Percentiles rank a stretch among this genome's conserved stretches.
phyloP scores from a whole-genome alignment of 1,284 basidiomycete species.

The Apiotrichum porosum region DNA sequence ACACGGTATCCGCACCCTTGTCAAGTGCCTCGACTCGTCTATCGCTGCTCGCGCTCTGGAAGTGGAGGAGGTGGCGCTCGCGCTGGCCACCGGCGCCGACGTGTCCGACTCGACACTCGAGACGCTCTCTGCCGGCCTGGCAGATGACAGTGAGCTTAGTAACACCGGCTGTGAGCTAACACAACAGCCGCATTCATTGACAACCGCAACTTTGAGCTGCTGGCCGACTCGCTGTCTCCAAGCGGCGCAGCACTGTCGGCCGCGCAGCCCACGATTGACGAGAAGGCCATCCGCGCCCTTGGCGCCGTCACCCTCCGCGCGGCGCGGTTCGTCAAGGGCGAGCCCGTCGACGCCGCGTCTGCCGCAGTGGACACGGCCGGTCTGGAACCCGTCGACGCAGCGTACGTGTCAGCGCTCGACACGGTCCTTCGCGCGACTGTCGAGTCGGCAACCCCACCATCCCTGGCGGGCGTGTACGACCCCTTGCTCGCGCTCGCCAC shows the following conservation, averaged over 20 bases:
- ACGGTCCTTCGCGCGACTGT: slow-evolving; percentile 1
- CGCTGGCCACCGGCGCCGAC: slow-evolving; percentile 6
- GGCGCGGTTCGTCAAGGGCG: slow-evolving; percentile 2
- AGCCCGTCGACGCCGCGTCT: background rate
- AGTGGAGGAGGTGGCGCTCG: slow-evolving; percentile 23
- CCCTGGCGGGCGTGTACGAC: slow-evolving; percentile 1
- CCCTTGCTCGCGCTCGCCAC: background rate
- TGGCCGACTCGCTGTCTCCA: background rate
- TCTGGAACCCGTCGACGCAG: background rate
- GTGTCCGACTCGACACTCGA: background rate
- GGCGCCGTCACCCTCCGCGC: slow-evolving; percentile 2
- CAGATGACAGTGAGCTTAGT: background rate
- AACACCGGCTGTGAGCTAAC: background rate
- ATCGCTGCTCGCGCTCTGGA: slow-evolving; percentile 17
- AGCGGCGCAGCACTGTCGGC: background rate
- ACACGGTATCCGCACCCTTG: slow-evolving; percentile 26
- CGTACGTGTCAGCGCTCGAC: slow-evolving; percentile 3
- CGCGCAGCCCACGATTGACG: slow-evolving; percentile 1
- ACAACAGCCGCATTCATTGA: slow-evolving; percentile 7
- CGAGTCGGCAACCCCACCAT: too few relatives aligned
- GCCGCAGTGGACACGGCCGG: background rate
- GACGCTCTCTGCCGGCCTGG: background rate
- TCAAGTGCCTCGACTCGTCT: slow-evolving; percentile 17
- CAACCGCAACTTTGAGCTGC: slow-evolving; percentile 15
- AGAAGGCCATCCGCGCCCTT: slow-evolving; percentile 5